Percentiles rank a stretch among this genome's conserved stretches.
phyloP scores from a whole-genome alignment of 371 early-diverging fungal genomes.

The Apophysomyces ossiformis region DNA sequence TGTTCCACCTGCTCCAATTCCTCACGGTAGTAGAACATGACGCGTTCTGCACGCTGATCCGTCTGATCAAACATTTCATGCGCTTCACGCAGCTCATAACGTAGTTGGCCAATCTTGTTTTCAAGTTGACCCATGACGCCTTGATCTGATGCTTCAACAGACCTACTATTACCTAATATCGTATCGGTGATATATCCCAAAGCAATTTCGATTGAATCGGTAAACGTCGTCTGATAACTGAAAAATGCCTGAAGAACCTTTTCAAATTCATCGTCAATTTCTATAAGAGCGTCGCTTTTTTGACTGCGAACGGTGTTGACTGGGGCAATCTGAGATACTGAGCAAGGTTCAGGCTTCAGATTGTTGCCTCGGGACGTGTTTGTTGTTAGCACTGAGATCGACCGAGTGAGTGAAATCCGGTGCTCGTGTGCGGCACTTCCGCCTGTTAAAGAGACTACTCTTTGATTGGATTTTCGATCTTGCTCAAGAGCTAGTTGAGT shows the following conservation, averaged over 20 bases:
- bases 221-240: slow-evolving; percentile 59
- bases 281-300: slow-evolving; percentile 33
- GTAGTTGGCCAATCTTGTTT: slow-evolving; percentile 42
- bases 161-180: slow-evolving; percentile 30
- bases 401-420: slow-evolving; percentile 20
- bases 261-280: slow-evolving; percentile 55
- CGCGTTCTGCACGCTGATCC: slow-evolving; percentile 56
- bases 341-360: neutral
- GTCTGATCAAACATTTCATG: slow-evolving; percentile 63
- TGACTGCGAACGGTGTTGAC: slow-evolving; percentile 1
- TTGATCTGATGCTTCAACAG: slow-evolving; percentile 6
- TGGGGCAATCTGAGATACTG: slow-evolving; percentile 1
- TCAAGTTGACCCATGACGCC: slow-evolving; percentile 21
- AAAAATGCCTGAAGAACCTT: slow-evolving; percentile 58
- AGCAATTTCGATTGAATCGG: slow-evolving; percentile 56
- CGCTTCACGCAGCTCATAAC: slow-evolving; percentile 57
- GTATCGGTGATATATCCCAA: slow-evolving; percentile 60
- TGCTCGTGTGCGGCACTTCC: slow-evolving; percentile 23
- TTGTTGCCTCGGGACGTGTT: slow-evolving; percentile 13
- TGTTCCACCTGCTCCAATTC: slow-evolving; percentile 58
- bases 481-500: slow-evolving; percentile 26
- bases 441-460: slow-evolving; percentile 25
- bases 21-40: slow-evolving; percentile 58
- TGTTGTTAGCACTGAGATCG: slow-evolving; percentile 26
- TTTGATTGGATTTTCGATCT: slow-evolving; percentile 30